phyloP scores from a whole-genome alignment of 257 asterid genomes.

The Capsicum pubescens region DNA sequence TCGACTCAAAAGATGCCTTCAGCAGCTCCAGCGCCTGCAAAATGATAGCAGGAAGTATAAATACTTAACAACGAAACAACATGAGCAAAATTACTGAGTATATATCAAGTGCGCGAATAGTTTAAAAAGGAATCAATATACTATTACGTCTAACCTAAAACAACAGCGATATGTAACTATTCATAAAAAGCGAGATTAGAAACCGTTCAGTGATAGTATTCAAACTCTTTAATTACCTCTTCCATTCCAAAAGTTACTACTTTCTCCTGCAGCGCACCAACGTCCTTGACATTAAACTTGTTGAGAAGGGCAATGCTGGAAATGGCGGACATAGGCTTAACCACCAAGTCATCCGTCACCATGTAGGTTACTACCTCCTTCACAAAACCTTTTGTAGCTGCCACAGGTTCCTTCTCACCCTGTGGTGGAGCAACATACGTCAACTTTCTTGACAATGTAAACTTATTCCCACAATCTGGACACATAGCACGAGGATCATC shows the following conservation, averaged over 20 bases:
- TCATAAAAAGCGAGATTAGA: too few species aligned
- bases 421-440: slow-evolving; percentile 23
- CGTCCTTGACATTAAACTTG: slow-evolving; percentile 32
- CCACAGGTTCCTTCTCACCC: not conserved
- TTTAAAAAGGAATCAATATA: too few species aligned
- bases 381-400: slow-evolving; percentile 35
- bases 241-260: slow-evolving; percentile 34
- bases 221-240: slow-evolving; percentile 32
- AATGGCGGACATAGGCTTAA: slow-evolving; percentile 39
- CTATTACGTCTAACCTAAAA: too few species aligned
- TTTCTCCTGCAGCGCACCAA: slow-evolving; percentile 21
- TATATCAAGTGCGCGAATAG: not conserved
- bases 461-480: not conserved
- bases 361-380: slow-evolving; percentile 43
- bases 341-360: slow-evolving; percentile 47
- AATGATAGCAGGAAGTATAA: too few species aligned
- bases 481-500: slow-evolving; percentile 35
- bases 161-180: not conserved
- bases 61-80: too few species aligned
- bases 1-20: too few species aligned
- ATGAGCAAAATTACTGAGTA: too few species aligned
- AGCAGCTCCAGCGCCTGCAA: too few species aligned
- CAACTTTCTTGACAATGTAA: not conserved
- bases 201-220: not conserved
- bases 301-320: slow-evolving; percentile 32